A percentile compares a stretch with the other conserved stretches of the same genome.
phyloP scores from a whole-genome alignment of 495 filamentous ascomycete species.

The Neurospora pannonica region DNA sequence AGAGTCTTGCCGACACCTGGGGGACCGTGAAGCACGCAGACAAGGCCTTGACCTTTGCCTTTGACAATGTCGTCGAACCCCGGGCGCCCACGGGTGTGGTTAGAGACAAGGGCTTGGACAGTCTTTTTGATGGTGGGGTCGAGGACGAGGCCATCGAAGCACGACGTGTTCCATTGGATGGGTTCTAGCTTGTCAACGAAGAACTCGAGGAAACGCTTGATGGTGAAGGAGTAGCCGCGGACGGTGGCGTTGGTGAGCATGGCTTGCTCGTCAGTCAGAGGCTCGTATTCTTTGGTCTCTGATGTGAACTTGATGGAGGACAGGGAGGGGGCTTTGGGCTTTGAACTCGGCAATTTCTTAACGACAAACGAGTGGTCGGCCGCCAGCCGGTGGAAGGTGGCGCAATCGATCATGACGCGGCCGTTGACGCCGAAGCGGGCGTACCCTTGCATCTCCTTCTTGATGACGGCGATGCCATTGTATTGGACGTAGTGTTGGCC shows the following conservation, averaged over 20 bases:
- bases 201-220: slow-evolving; percentile 26
- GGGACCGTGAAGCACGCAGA: slow-evolving; percentile 34
- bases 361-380: slow-evolving; percentile 17
- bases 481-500: slow-evolving; percentile 24
- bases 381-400: slow-evolving; percentile 21
- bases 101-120: slow-evolving; percentile 40
- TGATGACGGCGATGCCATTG: slow-evolving; percentile 19
- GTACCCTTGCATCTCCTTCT: slow-evolving; percentile 14
- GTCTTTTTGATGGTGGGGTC: slow-evolving; percentile 41
- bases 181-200: slow-evolving; percentile 19
- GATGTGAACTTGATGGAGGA: slow-evolving; percentile 1
- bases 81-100: slow-evolving; percentile 21
- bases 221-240: slow-evolving; percentile 25
- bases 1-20: slow-evolving; percentile 33
- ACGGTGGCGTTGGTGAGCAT: slow-evolving; percentile 20
- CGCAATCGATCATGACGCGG: slow-evolving; percentile 30
- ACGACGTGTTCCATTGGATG: slow-evolving; percentile 21
- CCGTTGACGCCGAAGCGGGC: slow-evolving; percentile 18
- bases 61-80: slow-evolving; percentile 29
- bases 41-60: slow-evolving; percentile 26
- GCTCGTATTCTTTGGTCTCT: slow-evolving; percentile 7
- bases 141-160: slow-evolving; percentile 49
- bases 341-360: not conserved
- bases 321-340: not conserved
- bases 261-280: slow-evolving; percentile 22